phyloP scores from a whole-genome alignment of 164 flowering plant species.

The Tetracentron sinense region DNA sequence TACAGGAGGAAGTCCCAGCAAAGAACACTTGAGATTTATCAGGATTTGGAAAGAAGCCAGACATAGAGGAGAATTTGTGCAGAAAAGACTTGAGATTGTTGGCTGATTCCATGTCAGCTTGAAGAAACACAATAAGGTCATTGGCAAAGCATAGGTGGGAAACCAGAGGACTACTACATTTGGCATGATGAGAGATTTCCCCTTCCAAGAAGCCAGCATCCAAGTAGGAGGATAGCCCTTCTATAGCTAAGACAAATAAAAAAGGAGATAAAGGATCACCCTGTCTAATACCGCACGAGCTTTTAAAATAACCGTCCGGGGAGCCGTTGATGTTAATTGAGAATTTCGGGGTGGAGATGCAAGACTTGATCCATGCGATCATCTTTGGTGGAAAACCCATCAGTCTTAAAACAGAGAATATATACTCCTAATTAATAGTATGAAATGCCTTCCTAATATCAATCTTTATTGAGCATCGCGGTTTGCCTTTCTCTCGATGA shows the following conservation, averaged over 20 bases:
- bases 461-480: too few species aligned
- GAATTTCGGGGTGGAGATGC: neutral
- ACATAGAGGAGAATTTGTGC: neutral
- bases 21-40: neutral
- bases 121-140: neutral
- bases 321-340: neutral
- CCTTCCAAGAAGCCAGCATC: too few species aligned
- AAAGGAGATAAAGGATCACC: slow-evolving; percentile 10
- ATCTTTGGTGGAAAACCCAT: slow-evolving; percentile 4
- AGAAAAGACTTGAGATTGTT: neutral
- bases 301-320: neutral
- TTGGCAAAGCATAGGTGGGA: slow-evolving; percentile 7
- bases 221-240: too few species aligned
- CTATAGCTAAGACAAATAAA: slow-evolving; percentile 1
- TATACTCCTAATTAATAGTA: too few species aligned
- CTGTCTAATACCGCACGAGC: neutral
- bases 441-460: too few species aligned
- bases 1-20: neutral
- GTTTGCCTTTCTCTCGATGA: too few species aligned
- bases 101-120: neutral
- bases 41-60: neutral
- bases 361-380: neutral
- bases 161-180: neutral
- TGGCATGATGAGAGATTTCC: neutral
- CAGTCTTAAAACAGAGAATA: too few species aligned